phyloP scores from a whole-genome alignment of 2,329 filamentous ascomycete genomes.

The Alternaria postmessia region DNA sequence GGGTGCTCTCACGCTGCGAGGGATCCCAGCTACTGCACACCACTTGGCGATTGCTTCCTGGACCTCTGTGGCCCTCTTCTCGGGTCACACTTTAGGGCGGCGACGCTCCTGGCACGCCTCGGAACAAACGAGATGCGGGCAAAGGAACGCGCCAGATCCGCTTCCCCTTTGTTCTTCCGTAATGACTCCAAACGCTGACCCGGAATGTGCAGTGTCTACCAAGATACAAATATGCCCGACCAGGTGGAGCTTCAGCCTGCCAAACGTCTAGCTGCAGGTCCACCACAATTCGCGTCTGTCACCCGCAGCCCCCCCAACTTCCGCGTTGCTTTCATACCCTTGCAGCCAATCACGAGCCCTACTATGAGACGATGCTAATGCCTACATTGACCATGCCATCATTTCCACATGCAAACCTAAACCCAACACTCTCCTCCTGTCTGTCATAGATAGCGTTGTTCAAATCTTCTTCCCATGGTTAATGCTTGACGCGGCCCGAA shows the following conservation, averaged over 20 bases:
- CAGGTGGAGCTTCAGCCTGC: conserved; percentile 3
- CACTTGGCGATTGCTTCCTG: conserved; percentile 4
- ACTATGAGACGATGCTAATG: neutral
- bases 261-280: conserved; percentile 16
- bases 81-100: conserved; percentile 1
- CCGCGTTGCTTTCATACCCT: conserved; percentile 8
- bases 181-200: neutral
- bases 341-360: conserved; percentile 7
- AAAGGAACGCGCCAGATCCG: neutral
- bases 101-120: neutral
- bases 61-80: neutral
- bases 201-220: neutral
- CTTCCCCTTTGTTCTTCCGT: neutral
- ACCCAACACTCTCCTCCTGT: neutral
- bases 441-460: neutral
- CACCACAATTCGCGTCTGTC: conserved; percentile 9
- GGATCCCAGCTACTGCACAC: conserved; percentile 15
- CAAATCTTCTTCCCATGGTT: conserved; percentile 1
- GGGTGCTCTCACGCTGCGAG: conserved; percentile 12
- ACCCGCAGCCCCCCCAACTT: neutral
- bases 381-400: conserved; percentile 11
- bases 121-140: neutral
- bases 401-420: conserved; percentile 11
- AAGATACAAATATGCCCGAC: neutral
- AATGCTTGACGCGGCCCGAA: conserved; percentile 4